phyloP scores from a whole-genome alignment of 768 basidiomycete species.

The Trametes elegans region DNA sequence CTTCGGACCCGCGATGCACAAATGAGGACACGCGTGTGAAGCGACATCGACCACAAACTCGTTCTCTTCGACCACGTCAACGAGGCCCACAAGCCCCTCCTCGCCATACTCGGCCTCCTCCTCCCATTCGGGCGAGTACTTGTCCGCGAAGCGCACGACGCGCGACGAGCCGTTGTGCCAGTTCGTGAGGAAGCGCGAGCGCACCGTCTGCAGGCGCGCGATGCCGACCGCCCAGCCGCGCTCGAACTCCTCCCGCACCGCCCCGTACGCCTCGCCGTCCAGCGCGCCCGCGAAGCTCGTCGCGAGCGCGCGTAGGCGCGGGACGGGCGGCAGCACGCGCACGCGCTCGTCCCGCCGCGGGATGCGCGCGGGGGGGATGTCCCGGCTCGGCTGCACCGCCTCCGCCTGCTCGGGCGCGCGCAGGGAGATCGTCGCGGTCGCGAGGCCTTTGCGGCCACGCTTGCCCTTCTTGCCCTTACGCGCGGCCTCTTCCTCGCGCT shows the following conservation, averaged over 20 bases:
- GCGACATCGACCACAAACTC: slow-evolving; percentile 25
- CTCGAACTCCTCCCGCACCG: slow-evolving; percentile 51
- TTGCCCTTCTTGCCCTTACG: slow-evolving; percentile 1
- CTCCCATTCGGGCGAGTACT: slow-evolving; percentile 24
- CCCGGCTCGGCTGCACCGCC: neutral
- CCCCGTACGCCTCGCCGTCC: slow-evolving; percentile 34
- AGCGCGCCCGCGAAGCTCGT: slow-evolving; percentile 33
- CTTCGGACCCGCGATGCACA: slow-evolving; percentile 40
- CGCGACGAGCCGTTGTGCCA: slow-evolving; percentile 42
- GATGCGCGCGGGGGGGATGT: neutral
- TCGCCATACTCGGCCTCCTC: slow-evolving; percentile 24
- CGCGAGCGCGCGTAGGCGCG: slow-evolving; percentile 48
- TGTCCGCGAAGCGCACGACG: slow-evolving; percentile 40
- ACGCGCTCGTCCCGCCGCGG: slow-evolving; percentile 36
- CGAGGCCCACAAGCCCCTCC: slow-evolving; percentile 31
- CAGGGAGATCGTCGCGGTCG: slow-evolving; percentile 63
- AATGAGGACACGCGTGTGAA: slow-evolving; percentile 28
- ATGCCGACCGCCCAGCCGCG: slow-evolving; percentile 65
- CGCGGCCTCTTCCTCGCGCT: neutral
- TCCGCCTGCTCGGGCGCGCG: slow-evolving; percentile 19
- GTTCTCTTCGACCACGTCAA: slow-evolving; percentile 30
- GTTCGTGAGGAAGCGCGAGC: slow-evolving; percentile 44
- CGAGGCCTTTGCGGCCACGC: slow-evolving; percentile 59
- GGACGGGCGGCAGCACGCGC: slow-evolving; percentile 55
- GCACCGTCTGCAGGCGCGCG: slow-evolving; percentile 47